Conservation (phyloP, 257 asterid species). For the Eustoma russellianum region DNA sequence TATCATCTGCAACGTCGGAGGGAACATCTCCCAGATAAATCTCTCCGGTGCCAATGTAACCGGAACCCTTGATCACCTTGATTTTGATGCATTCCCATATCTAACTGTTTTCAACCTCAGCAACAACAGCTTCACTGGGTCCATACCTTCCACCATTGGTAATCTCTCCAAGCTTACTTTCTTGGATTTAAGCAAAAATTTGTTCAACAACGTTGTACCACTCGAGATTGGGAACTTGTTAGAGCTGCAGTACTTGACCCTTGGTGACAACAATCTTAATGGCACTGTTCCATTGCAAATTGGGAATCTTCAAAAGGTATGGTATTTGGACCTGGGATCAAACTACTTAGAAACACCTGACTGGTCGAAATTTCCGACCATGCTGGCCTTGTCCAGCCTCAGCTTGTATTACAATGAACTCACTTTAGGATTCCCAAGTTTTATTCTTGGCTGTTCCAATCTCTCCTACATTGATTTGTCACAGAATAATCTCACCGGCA, state of each 20-base stretch:
- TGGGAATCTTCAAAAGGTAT: conserved; percentile 43
- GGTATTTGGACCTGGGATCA: conserved; percentile 54
- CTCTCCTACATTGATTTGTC: conserved; percentile 63
- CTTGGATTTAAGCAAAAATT: conserved; percentile 63
- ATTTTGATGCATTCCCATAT: conserved; percentile 35
- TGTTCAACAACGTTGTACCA: conserved; percentile 36
- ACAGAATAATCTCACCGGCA: conserved; percentile 38
- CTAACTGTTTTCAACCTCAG: conserved; percentile 33
- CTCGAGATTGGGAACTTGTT: conserved; percentile 50
- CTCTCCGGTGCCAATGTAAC: conserved; percentile 28
- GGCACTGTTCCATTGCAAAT: conserved; percentile 60
- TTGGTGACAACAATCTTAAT: conserved; percentile 40
- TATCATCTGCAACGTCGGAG: conserved; percentile 33
- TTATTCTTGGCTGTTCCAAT: conserved; percentile 40
- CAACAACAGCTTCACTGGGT: conserved; percentile 41
- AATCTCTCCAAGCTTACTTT: conserved; percentile 32
- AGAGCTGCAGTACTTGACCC: conserved; percentile 33
- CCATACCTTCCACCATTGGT: conserved; percentile 57
- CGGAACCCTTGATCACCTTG: conserved; percentile 33
- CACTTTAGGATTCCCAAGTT: conserved; percentile 45
- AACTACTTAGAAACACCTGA: conserved; percentile 47
- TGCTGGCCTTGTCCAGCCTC: conserved; percentile 46
- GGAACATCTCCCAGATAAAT: conserved; percentile 35
- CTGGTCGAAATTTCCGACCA: conserved; percentile 45
- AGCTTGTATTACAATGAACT: conserved; percentile 36